Base-by-base conservation (phyloP, 1,284 basidiomycete genomes). In the Ustilago crameri region DNA sequence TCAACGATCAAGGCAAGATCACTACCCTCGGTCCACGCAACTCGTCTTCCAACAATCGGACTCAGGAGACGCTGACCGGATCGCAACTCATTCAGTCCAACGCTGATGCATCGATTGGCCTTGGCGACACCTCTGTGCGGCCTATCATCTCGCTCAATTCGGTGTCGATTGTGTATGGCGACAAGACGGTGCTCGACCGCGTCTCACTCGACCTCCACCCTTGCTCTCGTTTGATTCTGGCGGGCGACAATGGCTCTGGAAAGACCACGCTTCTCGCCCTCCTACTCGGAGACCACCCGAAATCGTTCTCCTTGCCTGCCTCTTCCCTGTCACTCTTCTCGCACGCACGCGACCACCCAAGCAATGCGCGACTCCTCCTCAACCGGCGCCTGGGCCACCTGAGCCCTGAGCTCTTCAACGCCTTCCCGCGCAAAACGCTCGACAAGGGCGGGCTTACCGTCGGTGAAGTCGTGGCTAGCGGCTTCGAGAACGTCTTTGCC, bases 251-350 rank as follows among this genome's bases (percentile, higher is more conserved):
- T 47, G 81, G 81, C 4, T 93, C 92, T 0, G 95, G 95, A 2
- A 98, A 98, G 85, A 95, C 95, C 0, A 98, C 95, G 0, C 88
- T 98, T 1, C 87, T 97, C n/a, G 90, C 95, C 4, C 84, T 98
- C 32, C 85, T 98, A 37, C 92, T 93, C 0, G 95, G 95, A 23
- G 93, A 95, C 78, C 95, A 98, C 83, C 95, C 95, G 0, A 92
- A 93, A 68, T 95, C 94, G 0, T 98, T 91, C 85, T 84, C 85
- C 84, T 85, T 89, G 51, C 83, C 84, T 0, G 47, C 83, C 2
- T 20, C 34, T 10, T 56, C 64, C 15, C 70, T 80, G 5, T 51
- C 60, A 5, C 60, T 82, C 40, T 82, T 79, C 50, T 67, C 70
- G 0, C 42, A 63, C 7, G 56, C 78, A 5, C 71, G 81, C n/a